Base-by-base conservation (phyloP, 345 rosid genomes). In the Populus davidiana region DNA sequence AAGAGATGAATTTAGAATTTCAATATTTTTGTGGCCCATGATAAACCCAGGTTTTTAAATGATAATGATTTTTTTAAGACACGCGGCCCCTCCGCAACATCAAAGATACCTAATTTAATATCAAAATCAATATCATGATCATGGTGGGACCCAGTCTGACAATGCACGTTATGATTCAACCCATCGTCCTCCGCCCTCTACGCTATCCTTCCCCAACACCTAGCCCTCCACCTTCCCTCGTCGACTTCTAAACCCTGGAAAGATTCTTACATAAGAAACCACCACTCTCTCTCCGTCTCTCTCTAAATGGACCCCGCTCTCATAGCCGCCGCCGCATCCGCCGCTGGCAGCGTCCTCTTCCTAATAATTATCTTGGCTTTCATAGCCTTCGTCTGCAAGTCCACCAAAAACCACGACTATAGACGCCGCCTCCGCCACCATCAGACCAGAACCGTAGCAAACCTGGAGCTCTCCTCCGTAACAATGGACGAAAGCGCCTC, bases 401-500 rank as follows among this genome's bases (percentile, higher is more conserved):
- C 72, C 56, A 33, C 38, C 14, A 59, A 73, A 17, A 11, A 11
- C 21, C 5, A 2, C 68, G 50, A 11, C 25, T 49, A 20, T 1
- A 10, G 16, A 38, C 23, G 38, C 29, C 49, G 10, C 39, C 67
- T 6, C 56, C 25, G 2, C 56, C 70, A 38, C 61, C 63, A 6
- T 64, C 67, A 56, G 21, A 29, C 72, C 82, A 69, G 82, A 10
- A 75, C 88, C 71, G 68, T 77, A 31, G 75, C 79, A 0, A 21
- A 10, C 69, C 56, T 59, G 44, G 82, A 79, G 0, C 81, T 36
- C 64, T 70, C 74, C 73, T 80, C 84, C 63, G 18, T 81, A 62
- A 23, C 79, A 0, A 67, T 62, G 71, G 86, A 56, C 20, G 86
- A 88, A 29, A 90, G 86, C 83, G 88, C 87, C 13, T 64, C 86